These are phyloP conservation scores for Viola odorata DNA, from an alignment of 345 rosid genomes.

Conservation along the genomic window DNA sequence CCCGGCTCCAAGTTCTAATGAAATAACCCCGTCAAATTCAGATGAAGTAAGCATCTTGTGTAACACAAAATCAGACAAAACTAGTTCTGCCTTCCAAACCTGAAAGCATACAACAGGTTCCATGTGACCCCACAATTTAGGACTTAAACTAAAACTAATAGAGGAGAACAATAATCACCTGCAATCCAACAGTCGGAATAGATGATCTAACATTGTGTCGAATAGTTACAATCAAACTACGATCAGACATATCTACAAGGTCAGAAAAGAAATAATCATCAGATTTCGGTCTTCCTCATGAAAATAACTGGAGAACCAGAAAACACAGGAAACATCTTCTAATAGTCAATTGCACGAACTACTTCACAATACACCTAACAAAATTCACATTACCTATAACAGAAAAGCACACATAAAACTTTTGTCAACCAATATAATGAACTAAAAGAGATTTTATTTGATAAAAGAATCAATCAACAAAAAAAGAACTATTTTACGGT, in stretches of 20 bases:
- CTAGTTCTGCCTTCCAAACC: constrained; percentile 88
- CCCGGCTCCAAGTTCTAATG: constrained; percentile 86
- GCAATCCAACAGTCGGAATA: constrained; percentile 72
- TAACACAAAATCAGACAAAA: constrained; percentile 68
- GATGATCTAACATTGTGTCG: constrained; percentile 71
- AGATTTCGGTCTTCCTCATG: neutral
- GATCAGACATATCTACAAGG: constrained; percentile 31
- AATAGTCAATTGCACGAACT: too few species aligned
- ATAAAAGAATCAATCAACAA: too few species aligned
- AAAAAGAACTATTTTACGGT: too few species aligned
- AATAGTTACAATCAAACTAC: constrained; percentile 45
- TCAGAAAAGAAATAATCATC: neutral
- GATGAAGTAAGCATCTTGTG: constrained; percentile 64
- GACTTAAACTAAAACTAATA: neutral
- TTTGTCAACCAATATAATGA: too few species aligned
- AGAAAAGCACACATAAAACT: too few species aligned
- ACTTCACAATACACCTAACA: too few species aligned
- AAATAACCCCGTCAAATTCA: constrained; percentile 43
- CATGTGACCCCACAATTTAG: neutral
- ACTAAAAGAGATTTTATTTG: too few species aligned
- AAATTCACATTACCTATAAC: too few species aligned
- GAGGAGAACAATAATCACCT: constrained; percentile 36
- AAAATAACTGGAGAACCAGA: neutral
- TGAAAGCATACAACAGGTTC: constrained; percentile 24
- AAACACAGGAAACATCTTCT: too few species aligned